Evolutionary conservation across 306 rosid species (phyloP).

Genomic region (Pyrus pyrifolia): DNA sequence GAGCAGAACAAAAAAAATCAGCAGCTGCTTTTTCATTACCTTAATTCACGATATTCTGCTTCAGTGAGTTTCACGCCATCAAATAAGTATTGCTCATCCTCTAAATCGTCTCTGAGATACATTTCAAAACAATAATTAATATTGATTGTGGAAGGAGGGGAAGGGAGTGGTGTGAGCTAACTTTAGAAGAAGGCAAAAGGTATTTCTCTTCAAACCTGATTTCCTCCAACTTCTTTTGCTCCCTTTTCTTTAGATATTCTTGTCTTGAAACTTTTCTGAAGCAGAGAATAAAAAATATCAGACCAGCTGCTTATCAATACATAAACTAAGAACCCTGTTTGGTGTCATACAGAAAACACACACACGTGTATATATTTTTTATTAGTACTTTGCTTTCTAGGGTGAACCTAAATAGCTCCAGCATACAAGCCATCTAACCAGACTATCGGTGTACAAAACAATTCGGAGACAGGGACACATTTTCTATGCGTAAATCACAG

Average conservation of each 20-base stretch:
- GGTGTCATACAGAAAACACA: neutral
- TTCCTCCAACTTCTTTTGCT: constrained; percentile 83
- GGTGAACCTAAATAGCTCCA: neutral
- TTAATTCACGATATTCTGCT: constrained; percentile 50
- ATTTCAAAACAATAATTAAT: neutral
- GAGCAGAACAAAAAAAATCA: neutral
- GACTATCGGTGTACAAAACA: neutral
- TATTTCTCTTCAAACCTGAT: constrained; percentile 47
- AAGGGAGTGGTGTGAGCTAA: neutral
- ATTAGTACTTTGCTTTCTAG: neutral
- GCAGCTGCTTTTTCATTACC: constrained; percentile 29
- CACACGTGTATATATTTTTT: neutral
- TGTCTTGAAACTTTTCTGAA: constrained; percentile 80
- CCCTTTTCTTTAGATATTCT: constrained; percentile 89
- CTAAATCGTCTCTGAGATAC: constrained; percentile 69
- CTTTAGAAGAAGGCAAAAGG: neutral
- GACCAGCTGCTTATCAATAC: constrained; percentile 8
- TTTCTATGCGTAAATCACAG: neutral
- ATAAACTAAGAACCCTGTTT: neutral
- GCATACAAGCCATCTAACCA: neutral
- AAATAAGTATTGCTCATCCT: constrained; percentile 87
- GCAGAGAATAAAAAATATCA: constrained; percentile 6
- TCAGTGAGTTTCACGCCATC: constrained; percentile 69
- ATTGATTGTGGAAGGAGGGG: neutral
- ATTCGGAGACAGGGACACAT: neutral